Percentiles rank a stretch among this genome's conserved stretches.
These are phyloP conservation scores for Pseudopithomyces maydicus DNA, from an alignment of 2,329 filamentous ascomycete species.

Conservation along the genomic window DNA sequence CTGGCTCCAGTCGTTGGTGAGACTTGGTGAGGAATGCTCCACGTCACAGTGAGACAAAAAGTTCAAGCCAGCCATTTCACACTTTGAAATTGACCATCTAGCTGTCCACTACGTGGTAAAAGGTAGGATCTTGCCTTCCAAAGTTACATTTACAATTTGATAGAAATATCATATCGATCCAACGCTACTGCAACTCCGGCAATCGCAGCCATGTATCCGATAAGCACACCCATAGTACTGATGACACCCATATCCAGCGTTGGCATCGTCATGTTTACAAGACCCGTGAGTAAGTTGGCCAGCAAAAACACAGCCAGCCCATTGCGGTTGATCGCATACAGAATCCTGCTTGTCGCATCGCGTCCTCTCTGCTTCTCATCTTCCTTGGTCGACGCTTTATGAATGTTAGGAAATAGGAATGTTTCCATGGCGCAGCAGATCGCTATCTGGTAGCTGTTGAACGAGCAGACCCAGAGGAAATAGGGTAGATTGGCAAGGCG, in stretches of 20 bases:
- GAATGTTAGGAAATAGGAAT: constrained; percentile 74
- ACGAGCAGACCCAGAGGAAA: constrained; percentile 88
- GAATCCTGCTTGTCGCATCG: constrained; percentile 77
- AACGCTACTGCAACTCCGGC: constrained; percentile 70
- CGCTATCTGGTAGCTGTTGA: constrained; percentile 83
- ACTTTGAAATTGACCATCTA: not conserved
- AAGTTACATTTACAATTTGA: constrained; percentile 63
- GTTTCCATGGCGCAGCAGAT: constrained; percentile 80
- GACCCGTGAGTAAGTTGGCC: constrained; percentile 86
- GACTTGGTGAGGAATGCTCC: too few relatives aligned
- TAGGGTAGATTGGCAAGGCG: constrained; percentile 93
- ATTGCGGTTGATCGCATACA: constrained; percentile 86
- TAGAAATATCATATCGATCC: constrained; percentile 69
- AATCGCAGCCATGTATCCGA: constrained; percentile 71
- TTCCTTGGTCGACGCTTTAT: constrained; percentile 60
- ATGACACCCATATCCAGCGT: constrained; percentile 74
- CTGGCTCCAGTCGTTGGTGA: too few relatives aligned
- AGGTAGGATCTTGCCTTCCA: not conserved
- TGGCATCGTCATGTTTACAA: constrained; percentile 84
- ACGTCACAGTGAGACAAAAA: too few relatives aligned
- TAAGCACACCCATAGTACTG: constrained; percentile 73
- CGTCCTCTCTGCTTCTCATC: constrained; percentile 68
- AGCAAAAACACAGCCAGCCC: constrained; percentile 83
- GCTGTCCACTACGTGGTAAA: not conserved
- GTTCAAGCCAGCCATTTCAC: too few relatives aligned